Conservation (phyloP, 371 early-diverging fungal genomes). For the Aphelidium insulamus region DNA sequence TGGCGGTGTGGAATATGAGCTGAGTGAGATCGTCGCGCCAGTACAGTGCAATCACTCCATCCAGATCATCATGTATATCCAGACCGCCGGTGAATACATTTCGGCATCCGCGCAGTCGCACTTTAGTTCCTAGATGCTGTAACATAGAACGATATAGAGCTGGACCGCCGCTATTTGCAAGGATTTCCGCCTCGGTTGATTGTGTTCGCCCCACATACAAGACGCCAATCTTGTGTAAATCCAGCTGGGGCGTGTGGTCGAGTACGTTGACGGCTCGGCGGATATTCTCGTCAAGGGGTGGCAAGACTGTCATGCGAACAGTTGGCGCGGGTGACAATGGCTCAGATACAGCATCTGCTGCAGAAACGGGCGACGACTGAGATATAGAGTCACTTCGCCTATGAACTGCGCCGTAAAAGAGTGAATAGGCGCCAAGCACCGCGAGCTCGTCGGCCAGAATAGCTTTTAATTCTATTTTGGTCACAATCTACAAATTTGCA, state of each 20-base stretch:
- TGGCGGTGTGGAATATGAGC: conserved; percentile 73
- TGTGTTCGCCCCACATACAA: conserved; percentile 73
- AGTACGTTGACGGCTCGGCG: conserved; percentile 49
- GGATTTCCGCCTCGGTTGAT: conserved; percentile 52
- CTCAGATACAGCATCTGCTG: no score
- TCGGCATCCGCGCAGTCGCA: conserved; percentile 36
- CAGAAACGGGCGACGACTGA: no score
- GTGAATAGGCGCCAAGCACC: no score
- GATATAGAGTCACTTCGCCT: no score
- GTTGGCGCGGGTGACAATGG: no score
- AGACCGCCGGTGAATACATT: conserved; percentile 68
- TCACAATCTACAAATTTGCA: no score
- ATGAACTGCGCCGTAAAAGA: no score
- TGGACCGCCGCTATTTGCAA: conserved; percentile 65
- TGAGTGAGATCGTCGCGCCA: conserved; percentile 70
- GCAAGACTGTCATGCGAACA: no score
- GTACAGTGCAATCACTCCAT: conserved; percentile 60
- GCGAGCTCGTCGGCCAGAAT: no score
- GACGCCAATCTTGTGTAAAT: conserved; percentile 86
- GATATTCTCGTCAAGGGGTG: conserved; percentile 53
- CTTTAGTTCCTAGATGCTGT: conserved; percentile 46
- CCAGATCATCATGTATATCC: conserved; percentile 53
- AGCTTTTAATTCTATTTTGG: no score
- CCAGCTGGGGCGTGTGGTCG: conserved; percentile 71
- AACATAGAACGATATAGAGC: conserved; percentile 59